Evolutionary conservation across 2,329 filamentous ascomycete genomes (phyloP), one percentile per base, ranked within the genome.

Genomic region (Macrophomina phaseolina): DNA sequence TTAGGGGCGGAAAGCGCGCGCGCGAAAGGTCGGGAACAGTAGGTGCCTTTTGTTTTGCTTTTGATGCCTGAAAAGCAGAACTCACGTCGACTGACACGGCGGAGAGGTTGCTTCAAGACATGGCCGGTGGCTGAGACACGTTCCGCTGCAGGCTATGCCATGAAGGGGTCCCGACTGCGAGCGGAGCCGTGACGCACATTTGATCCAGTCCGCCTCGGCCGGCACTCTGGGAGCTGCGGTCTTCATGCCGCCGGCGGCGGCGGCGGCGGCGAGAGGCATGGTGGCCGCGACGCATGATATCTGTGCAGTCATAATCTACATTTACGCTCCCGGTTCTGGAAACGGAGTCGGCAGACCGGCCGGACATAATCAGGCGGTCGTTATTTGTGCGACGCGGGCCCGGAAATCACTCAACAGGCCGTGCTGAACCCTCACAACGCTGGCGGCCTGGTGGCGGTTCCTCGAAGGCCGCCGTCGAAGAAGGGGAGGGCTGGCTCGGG

Each of bases 151-250:
- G 30, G 45, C 58, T 49, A 49, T 36, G 58, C 58, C 45, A 28
- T 28, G 45, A 62, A 62, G 42, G 58, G 58, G 58, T 6, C 58
- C 9, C 6, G 30, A 38, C 30, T 49, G 58, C 32, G 58, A 49
- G 52, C 63, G 63, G 53, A 65, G 63, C 52, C 18, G 40, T 65
- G 63, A 65, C 52, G 63, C 63, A 58, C 42, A 34, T 49, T 55
- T 40, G 63, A 49, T 49, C 63, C 63, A 65, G 52, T 42, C 40
- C 40, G 52, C 51, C 42, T 32, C 18, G 45, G 7, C 42, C 23
- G 23, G 23, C 16, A 28, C 32, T 49, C 28, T 49, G 58, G 32
- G 4, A 11, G 32, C 58, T 49, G 58, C 58, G 58, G 58, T 38
- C 45, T 62, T 62, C 58, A 49, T 62, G 58, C 58, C 58, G 58